Conservation (phyloP, 306 rosid genomes). For the Vigna reflexopilosa region DNA sequence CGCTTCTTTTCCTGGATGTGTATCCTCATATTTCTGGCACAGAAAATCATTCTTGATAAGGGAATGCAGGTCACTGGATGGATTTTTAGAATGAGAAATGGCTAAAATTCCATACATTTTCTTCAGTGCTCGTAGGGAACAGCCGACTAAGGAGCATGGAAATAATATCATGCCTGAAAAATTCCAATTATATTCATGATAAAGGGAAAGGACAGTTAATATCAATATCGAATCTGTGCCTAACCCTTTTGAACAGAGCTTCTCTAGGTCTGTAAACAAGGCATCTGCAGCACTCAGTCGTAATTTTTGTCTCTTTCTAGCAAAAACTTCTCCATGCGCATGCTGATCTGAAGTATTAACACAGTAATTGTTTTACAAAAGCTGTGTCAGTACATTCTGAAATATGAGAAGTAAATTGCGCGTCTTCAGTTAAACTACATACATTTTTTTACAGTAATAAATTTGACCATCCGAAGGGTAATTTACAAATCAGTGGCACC, state of each 20-base stretch:
- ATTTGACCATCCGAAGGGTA: slow-evolving; percentile 36
- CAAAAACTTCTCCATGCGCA: slow-evolving; percentile 54
- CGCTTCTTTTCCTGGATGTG: slow-evolving; percentile 36
- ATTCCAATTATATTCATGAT: slow-evolving; percentile 36
- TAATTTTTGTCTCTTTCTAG: slow-evolving; percentile 74
- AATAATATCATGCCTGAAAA: slow-evolving; percentile 69
- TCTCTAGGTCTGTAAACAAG: slow-evolving; percentile 55
- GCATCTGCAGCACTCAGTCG: slow-evolving; percentile 61
- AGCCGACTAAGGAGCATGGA: slow-evolving; percentile 76
- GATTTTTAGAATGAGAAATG: slow-evolving; percentile 17
- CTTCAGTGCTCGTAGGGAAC: slow-evolving; percentile 51
- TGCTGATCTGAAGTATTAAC: slow-evolving; percentile 52
- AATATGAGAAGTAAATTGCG: slow-evolving; percentile 38
- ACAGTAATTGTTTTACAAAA: slow-evolving; percentile 32
- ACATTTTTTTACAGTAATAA: slow-evolving; percentile 16
- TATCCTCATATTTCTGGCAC: slow-evolving; percentile 50
- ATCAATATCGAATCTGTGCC: slow-evolving; percentile 42
- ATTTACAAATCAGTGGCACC: slow-evolving; percentile 34
- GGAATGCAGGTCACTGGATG: slow-evolving; percentile 29
- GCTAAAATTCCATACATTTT: slow-evolving; percentile 56
- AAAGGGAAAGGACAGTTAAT: slow-evolving; percentile 36
- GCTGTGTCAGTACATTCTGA: slow-evolving; percentile 24
- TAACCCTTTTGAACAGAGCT: slow-evolving; percentile 67
- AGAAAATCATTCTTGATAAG: slow-evolving; percentile 35
- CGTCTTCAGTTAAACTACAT: slow-evolving; percentile 15